phyloP scores from a whole-genome alignment of 75 land plant genomes.

The Adiantum capillusveneris region DNA sequence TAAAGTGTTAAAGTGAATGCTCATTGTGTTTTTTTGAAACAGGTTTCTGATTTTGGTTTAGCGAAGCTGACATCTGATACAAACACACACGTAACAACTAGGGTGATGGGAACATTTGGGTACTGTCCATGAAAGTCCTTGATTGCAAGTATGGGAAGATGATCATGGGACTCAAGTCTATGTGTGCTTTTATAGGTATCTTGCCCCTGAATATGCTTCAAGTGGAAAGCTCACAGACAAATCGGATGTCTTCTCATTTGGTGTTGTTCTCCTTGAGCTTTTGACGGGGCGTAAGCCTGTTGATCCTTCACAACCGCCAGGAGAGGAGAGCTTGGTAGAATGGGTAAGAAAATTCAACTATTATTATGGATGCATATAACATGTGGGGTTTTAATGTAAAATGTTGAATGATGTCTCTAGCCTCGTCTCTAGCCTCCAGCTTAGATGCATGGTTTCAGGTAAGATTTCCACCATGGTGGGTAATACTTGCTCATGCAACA shows the following conservation, averaged over 20 bases:
- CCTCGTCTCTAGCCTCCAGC: too few relatives aligned
- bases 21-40: not conserved
- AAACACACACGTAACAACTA: conserved; percentile 60
- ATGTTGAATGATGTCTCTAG: too few relatives aligned
- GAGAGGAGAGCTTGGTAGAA: conserved; percentile 76
- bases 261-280: conserved; percentile 74
- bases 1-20: too few relatives aligned
- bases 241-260: conserved; percentile 80
- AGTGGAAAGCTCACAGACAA: conserved; percentile 75
- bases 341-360: conserved; percentile 43
- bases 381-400: too few relatives aligned
- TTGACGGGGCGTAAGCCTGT: conserved; percentile 66
- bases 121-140: conserved; percentile 4
- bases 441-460: too few relatives aligned
- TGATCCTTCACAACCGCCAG: conserved; percentile 37
- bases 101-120: conserved; percentile 83
- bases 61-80: conserved; percentile 50
- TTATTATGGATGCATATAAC: too few relatives aligned
- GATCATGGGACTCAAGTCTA: too few relatives aligned
- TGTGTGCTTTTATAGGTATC: conserved; percentile 41
- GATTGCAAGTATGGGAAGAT: too few relatives aligned
- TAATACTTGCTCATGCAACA: too few relatives aligned
- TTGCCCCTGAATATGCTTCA: conserved; percentile 83
- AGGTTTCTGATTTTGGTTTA: conserved; percentile 75
- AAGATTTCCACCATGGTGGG: too few relatives aligned